Conservation (phyloP, 768 basidiomycete genomes). For the Hydnum rufescens region DNA sequence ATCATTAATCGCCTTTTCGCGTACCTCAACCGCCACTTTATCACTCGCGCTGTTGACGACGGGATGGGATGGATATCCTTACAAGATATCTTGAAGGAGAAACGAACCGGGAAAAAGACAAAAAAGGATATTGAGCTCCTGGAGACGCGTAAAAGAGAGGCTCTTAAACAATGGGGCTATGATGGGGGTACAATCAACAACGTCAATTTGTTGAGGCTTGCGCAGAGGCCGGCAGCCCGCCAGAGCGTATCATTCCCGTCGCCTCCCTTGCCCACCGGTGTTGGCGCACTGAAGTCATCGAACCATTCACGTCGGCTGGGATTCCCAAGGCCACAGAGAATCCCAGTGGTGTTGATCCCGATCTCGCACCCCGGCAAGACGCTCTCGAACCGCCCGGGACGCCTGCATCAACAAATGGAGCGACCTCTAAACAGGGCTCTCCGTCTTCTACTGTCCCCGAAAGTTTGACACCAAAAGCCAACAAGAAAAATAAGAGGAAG, state of each 20-base stretch:
- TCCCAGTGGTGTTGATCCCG: not conserved
- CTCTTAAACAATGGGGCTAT: slow-evolving; percentile 9
- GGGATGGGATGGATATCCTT: slow-evolving; percentile 11
- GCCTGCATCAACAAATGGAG: no score
- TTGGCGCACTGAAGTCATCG: slow-evolving; percentile 9
- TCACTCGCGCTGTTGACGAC: slow-evolving; percentile 9
- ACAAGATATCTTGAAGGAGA: slow-evolving; percentile 3
- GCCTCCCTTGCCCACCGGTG: slow-evolving; percentile 9
- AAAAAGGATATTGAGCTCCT: not conserved
- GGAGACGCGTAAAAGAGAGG: slow-evolving; percentile 8
- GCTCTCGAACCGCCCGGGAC: no score
- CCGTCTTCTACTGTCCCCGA: not conserved
- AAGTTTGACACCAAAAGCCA: not conserved
- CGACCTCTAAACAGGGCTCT: not conserved
- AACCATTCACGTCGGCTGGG: slow-evolving; percentile 3
- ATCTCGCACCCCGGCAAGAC: not conserved
- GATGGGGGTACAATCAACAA: slow-evolving; percentile 3
- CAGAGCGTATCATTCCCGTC: slow-evolving; percentile 8
- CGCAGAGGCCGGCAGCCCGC: slow-evolving; percentile 5
- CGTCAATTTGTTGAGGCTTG: slow-evolving; percentile 7
- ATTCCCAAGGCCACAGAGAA: not conserved
- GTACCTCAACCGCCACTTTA: slow-evolving; percentile 10
- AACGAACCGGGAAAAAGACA: not conserved
- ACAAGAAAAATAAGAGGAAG: not conserved
- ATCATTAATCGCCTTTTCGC: slow-evolving; percentile 10